phyloP scores from a whole-genome alignment of 129 eudicot genomes.

The Flaveria brownii region DNA sequence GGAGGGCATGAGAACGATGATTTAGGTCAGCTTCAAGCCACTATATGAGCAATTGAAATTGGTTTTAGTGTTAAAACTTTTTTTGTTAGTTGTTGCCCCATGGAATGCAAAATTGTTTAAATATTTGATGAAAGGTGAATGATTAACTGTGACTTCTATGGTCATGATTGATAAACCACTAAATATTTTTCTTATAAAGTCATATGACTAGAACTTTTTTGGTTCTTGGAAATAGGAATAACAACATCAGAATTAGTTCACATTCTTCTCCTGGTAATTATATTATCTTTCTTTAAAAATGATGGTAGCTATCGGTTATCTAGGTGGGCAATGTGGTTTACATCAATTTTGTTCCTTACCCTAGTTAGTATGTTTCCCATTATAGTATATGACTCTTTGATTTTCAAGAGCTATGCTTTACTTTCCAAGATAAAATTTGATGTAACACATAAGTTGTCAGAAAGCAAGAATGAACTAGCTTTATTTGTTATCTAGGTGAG shows the following conservation, averaged over 20 bases:
- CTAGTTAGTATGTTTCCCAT: neutral
- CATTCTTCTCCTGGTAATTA: too few relatives aligned
- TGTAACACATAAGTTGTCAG: too few relatives aligned
- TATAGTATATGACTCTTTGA: neutral
- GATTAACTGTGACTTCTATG: constrained; percentile 8
- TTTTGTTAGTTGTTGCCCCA: too few relatives aligned
- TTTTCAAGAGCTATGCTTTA: neutral
- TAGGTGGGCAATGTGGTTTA: neutral
- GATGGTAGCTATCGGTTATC: neutral
- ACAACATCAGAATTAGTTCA: neutral
- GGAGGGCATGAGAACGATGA: constrained; percentile 50
- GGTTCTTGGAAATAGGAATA: neutral
- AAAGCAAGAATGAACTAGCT: too few relatives aligned
- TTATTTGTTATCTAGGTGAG: too few relatives aligned
- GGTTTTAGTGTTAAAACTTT: constrained; percentile 49
- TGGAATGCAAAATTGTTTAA: neutral
- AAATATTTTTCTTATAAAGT: neutral
- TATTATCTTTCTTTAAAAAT: neutral
- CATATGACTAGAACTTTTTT: neutral
- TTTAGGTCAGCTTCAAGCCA: constrained; percentile 72
- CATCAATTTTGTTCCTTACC: neutral
- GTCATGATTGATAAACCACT: constrained; percentile 25
- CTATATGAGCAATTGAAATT: constrained; percentile 78
- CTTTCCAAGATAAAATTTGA: too few relatives aligned
- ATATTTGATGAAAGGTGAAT: constrained; percentile 8